Base-by-base conservation (phyloP, 768 basidiomycete species). In the Lactarius tabidus region DNA sequence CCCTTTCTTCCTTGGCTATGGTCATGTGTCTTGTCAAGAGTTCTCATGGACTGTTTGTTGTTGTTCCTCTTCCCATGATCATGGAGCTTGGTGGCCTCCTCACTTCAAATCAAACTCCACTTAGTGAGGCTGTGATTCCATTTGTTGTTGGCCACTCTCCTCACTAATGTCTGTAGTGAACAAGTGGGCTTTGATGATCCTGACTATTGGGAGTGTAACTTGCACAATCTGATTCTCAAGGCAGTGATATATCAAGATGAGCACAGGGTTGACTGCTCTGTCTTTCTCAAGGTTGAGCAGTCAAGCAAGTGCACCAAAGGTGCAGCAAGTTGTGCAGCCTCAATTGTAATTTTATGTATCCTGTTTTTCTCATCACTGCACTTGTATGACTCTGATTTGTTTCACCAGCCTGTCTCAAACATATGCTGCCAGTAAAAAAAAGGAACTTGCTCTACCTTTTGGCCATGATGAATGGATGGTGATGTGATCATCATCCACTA, bases 51-150 rank as follows among this genome's bases (percentile, higher is more conserved):
- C 93, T n/a, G n/a, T n/a, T n/a, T 0, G 81, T 96, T 54, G 80
- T 99, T 63, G 79, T 99, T 0, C 97, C 97, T 4, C 83, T 98
- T 3, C 95, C 95, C 0, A 95, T 97, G 67, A 84, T 98, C 72
- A 98, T 95, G 82, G 97, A 99, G 71, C 87, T 99, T 9, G 96
- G 98, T 69, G 94, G 95, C n/a, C n/a, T n/a, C n/a, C 85, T 98
- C 9, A 81, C 84, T 1, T 75, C 79, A 62, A 88, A 90, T 68
- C 65, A 78, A 0, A 75, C 83, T 0, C 81, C 83, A 51, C 87
- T 98, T 26, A 92, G 89, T 43, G 82, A 80, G 41, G 79, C 80
- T 15, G 92, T 94, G 0, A 78, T 97, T 65, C 68, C 80, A 0
- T 97, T 93, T 71, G 84, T 98, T 70, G 84, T 88, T 2, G 78